These are phyloP conservation scores for Phytophthora hibernalis DNA, from an alignment of 352 stramenopile species.

Conservation along the genomic window DNA sequence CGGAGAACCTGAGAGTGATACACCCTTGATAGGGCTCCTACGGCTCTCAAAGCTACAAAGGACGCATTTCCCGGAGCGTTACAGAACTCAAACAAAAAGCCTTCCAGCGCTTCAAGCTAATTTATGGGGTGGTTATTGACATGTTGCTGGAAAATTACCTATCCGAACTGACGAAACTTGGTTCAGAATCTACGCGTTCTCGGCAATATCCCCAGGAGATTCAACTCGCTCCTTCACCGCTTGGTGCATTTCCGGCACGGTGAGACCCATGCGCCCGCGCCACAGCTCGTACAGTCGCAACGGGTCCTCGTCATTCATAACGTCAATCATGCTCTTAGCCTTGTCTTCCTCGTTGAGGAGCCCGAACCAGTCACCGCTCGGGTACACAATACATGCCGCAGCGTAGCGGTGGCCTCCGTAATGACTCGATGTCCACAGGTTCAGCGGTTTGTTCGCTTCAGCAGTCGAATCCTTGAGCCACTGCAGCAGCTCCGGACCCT, in stretches of 20 bases:
- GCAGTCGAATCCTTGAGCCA: constrained; percentile 58
- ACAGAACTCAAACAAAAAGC: too few relatives aligned
- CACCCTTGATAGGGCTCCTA: too few relatives aligned
- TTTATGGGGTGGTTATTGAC: constrained; percentile 1
- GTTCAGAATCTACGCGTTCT: constrained; percentile 25
- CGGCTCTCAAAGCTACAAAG: too few relatives aligned
- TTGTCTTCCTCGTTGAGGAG: constrained; percentile 67
- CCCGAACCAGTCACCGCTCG: constrained; percentile 80
- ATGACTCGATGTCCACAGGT: constrained; percentile 74
- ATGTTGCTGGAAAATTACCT: neutral
- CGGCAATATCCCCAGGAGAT: constrained; percentile 8
- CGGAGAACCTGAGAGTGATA: too few relatives aligned
- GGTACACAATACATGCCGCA: constrained; percentile 77
- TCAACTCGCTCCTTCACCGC: constrained; percentile 42
- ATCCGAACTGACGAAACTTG: constrained; percentile 3
- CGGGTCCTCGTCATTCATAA: constrained; percentile 49
- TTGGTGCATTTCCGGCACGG: constrained; percentile 58
- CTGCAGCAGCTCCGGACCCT: constrained; percentile 68
- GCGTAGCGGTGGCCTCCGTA: constrained; percentile 81
- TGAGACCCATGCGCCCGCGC: constrained; percentile 68
- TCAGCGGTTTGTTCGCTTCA: constrained; percentile 42
- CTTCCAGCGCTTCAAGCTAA: neutral
- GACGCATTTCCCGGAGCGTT: too few relatives aligned
- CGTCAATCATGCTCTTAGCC: constrained; percentile 48
- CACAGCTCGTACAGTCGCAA: constrained; percentile 61